Conservation (phyloP, 192 early-diverging fungal species). For the Geranomyces michiganensis region DNA sequence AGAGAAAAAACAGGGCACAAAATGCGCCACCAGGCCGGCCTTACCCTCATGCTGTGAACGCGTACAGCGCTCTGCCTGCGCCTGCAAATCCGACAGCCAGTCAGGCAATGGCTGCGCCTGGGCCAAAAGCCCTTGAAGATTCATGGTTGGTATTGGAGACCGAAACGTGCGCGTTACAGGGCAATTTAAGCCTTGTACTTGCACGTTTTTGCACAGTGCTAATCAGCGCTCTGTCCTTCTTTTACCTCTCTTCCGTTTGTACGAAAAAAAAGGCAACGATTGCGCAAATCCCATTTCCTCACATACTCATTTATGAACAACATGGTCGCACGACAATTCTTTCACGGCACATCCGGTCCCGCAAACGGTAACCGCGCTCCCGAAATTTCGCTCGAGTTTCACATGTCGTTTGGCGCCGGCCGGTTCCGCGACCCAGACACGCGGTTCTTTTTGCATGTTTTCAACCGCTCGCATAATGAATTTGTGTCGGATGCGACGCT, state of each 20-base stretch:
- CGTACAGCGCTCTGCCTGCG: neutral
- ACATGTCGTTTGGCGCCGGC: neutral
- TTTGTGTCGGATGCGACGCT: slow-evolving; percentile 9
- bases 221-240: too few relatives aligned
- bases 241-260: too few relatives aligned
- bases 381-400: neutral
- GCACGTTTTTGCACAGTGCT: neutral
- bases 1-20: too few relatives aligned
- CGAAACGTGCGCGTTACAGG: too few relatives aligned
- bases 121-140: neutral
- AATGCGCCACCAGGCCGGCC: neutral
- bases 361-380: neutral
- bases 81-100: neutral
- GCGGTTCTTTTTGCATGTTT: slow-evolving; percentile 16
- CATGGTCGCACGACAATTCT: neutral
- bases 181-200: too few relatives aligned
- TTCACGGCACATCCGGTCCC: neutral
- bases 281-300: neutral
- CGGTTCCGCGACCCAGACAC: neutral
- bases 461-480: neutral
- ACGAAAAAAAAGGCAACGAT: too few relatives aligned
- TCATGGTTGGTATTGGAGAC: neutral
- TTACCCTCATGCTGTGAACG: neutral
- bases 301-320: neutral
- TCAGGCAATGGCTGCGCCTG: neutral